Conservation (phyloP, 129 eudicot genomes). For the Mikania micrantha region DNA sequence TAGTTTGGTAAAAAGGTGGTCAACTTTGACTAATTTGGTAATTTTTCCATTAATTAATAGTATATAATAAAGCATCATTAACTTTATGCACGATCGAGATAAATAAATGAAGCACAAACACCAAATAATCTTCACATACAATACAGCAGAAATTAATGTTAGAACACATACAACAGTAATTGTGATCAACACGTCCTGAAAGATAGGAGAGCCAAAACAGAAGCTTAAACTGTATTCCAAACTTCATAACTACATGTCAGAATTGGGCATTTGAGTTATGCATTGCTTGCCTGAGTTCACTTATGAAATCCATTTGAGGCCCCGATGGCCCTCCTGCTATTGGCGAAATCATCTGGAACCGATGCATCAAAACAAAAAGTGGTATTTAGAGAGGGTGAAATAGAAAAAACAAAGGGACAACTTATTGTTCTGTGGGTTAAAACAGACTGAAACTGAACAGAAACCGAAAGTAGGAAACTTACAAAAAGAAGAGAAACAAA, state of each 20-base stretch:
- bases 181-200: slow-evolving; percentile 15
- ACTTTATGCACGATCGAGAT: background rate
- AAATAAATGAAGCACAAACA: background rate
- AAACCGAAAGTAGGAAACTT: background rate
- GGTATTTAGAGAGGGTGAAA: background rate
- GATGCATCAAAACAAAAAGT: background rate
- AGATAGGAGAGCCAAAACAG: slow-evolving; percentile 1
- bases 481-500: too few species aligned
- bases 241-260: slow-evolving; percentile 28
- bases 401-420: background rate
- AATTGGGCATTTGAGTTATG: slow-evolving; percentile 47
- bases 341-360: slow-evolving; percentile 42
- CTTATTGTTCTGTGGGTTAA: background rate
- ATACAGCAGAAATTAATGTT: slow-evolving; percentile 7
- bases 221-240: slow-evolving; percentile 14
- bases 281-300: slow-evolving; percentile 75
- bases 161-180: slow-evolving; percentile 44
- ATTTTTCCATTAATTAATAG: too few species aligned
- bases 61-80: background rate
- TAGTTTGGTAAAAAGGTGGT: too few species aligned
- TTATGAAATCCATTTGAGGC: slow-evolving; percentile 60
- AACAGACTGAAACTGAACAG: background rate
- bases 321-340: slow-evolving; percentile 36
- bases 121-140: background rate
- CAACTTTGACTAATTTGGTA: too few species aligned